phyloP scores from a whole-genome alignment of 2,329 filamentous ascomycete species.

The Xylaria sp. region DNA sequence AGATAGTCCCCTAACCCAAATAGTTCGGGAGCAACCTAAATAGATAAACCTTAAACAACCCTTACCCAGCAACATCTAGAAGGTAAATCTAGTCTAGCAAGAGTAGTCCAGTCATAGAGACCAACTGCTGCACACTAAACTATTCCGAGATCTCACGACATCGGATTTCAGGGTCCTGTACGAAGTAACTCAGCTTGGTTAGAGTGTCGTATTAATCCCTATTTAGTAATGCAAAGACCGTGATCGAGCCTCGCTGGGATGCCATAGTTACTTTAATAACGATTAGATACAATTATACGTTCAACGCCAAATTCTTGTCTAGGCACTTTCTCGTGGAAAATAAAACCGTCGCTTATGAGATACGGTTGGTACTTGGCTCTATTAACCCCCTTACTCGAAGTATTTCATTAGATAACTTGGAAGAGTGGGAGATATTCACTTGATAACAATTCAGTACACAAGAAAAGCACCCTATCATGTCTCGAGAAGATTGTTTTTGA shows the following conservation, averaged over 20 bases:
- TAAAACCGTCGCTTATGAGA: no score
- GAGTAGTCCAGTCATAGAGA: background rate
- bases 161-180: background rate
- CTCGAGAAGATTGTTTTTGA: background rate
- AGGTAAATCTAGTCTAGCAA: background rate
- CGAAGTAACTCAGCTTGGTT: constrained; percentile 4
- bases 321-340: background rate
- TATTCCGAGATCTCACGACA: background rate
- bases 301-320: background rate
- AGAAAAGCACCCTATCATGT: background rate
- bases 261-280: background rate
- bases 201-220: constrained; percentile 8
- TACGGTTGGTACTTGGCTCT: no score
- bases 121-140: background rate
- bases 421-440: background rate
- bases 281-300: background rate
- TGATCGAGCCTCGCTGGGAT: constrained; percentile 17
- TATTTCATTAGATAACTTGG: background rate
- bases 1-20: background rate
- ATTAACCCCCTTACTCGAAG: no score
- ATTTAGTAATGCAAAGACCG: constrained; percentile 15
- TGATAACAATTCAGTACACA: background rate
- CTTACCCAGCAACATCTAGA: background rate
- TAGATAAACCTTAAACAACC: background rate
- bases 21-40: background rate